phyloP scores from a whole-genome alignment of 2,329 filamentous ascomycete species.

The Trichocomaceae sp. region DNA sequence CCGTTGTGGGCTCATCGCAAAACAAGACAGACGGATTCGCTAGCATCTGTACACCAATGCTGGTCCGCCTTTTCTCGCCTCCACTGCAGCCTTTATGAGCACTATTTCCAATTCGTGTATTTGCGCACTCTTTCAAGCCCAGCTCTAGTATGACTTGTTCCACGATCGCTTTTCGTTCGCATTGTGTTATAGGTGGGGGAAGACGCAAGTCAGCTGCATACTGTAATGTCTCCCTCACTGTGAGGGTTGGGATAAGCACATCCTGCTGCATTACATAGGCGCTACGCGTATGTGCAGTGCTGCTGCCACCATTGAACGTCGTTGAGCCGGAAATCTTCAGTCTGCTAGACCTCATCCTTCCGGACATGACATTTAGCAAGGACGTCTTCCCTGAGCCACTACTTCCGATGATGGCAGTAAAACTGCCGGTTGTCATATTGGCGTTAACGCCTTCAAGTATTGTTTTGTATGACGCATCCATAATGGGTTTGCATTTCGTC shows the following conservation, averaged over 20 bases:
- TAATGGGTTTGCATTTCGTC: conserved; percentile 11
- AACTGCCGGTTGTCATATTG: conserved; percentile 56
- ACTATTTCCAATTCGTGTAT: conserved; percentile 65
- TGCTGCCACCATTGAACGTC: conserved; percentile 55
- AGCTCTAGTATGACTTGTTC: conserved; percentile 71
- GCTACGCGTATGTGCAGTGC: conserved; percentile 42
- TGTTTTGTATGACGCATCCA: conserved; percentile 29
- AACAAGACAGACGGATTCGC: conserved; percentile 72
- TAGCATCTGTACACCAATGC: conserved; percentile 71
- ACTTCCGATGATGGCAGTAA: conserved; percentile 70
- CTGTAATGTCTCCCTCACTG: conserved; percentile 65
- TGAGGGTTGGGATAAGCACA: conserved; percentile 64
- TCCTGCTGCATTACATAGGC: conserved; percentile 67
- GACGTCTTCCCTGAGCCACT: conserved; percentile 69
- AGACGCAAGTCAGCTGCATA: conserved; percentile 68
- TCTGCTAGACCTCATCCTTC: conserved; percentile 56
- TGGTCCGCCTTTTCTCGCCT: conserved; percentile 69
- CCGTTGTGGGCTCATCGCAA: conserved; percentile 72
- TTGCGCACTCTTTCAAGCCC: conserved; percentile 68
- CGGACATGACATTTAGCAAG: conserved; percentile 63
- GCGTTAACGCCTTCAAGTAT: conserved; percentile 60
- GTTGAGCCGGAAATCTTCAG: conserved; percentile 47
- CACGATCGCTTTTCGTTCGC: conserved; percentile 58
- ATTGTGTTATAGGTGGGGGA: conserved; percentile 53
- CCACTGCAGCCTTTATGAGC: conserved; percentile 70